Base-by-base conservation (phyloP, 2,329 filamentous ascomycete genomes). In the Dothidotthia symphoricarpi region DNA sequence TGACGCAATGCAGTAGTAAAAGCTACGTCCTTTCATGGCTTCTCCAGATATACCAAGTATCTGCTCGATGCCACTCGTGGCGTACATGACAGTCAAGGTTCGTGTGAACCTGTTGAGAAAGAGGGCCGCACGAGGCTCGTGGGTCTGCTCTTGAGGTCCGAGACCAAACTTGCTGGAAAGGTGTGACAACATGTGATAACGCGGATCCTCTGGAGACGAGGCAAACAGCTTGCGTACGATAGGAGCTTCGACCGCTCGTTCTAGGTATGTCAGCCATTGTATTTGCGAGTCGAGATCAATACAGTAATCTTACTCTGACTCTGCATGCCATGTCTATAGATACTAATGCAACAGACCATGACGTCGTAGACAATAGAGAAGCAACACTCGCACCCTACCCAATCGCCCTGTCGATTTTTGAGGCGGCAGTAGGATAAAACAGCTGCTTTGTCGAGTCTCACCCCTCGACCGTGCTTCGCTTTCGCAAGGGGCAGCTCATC, bases 281-380 rank as follows among this genome's bases (percentile, higher is more conserved):
- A 22, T 22, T 22, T 22, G 9, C 9, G 19, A 22, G 19, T 22
- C 5, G 9, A 22, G 5, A 22, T 22, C 9, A 22, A 9, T 6
- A 22, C 5, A 30, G 19, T 15, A 17, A 16, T 75, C 86, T 68
- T 75, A 93, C 88, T 83, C 57, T 88, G 77, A 55, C 85, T 90
- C 59, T 80, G 84, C 46, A 76, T 75, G 16, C 82, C 82, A 36
- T 75, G 73, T 35, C 76, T 75, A 62, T 93, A 94, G 47, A 93
- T 78, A 58, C 85, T 89, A 10, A 83, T 91, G 59, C 86, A 89
- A 27, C 86, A 87, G 32, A 94, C 86, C 66, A 95, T 74, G 15
- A 93, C 86, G 75, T 94, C 85, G 64, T 94, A 86, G 28, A 94
- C 88, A 28, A 94, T 76, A 4, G 88, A 93, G 63, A 94, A 95